Percentiles rank a stretch among this genome's conserved stretches.
These are phyloP conservation scores for Zygnema cylindricum DNA, from an alignment of 139 green algal genomes.

Conservation along the genomic window DNA sequence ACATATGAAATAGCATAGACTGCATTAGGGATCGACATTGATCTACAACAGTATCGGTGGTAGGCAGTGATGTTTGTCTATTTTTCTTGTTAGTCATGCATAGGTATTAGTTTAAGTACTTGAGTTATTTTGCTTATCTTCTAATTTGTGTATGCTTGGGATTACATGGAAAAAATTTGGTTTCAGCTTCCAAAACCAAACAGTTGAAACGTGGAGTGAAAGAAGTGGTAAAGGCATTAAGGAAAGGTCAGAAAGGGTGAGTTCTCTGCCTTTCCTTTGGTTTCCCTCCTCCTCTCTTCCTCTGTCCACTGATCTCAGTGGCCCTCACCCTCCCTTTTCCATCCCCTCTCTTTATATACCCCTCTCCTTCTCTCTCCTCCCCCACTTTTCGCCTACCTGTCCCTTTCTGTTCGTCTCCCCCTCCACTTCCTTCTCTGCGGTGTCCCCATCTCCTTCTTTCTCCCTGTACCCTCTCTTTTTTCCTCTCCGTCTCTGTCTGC, in stretches of 20 bases:
- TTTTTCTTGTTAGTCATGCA: neutral
- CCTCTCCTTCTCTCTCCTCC: neutral
- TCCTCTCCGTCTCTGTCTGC: neutral
- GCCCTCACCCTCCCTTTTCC: neutral
- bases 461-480: conserved; percentile 7
- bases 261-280: conserved; percentile 41
- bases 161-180: neutral
- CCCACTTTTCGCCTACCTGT: conserved; percentile 19
- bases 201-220: conserved; percentile 95
- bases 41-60: no score
- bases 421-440: conserved; percentile 1
- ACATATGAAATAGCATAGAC: no score
- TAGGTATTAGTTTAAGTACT: neutral
- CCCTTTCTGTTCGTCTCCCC: neutral
- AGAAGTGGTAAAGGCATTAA: conserved; percentile 96
- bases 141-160: conserved; percentile 20
- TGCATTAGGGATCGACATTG: no score
- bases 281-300: conserved; percentile 11
- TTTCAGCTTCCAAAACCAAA: conserved; percentile 88
- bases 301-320: neutral
- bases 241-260: conserved; percentile 92
- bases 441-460: neutral
- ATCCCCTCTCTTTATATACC: conserved; percentile 12
- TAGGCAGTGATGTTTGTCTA: conserved; percentile 19
- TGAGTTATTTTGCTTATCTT: neutral